A percentile compares a stretch with the other conserved stretches of the same genome.
phyloP scores from a whole-genome alignment of 2,329 filamentous ascomycete genomes.

The Phialophora chinensis region DNA sequence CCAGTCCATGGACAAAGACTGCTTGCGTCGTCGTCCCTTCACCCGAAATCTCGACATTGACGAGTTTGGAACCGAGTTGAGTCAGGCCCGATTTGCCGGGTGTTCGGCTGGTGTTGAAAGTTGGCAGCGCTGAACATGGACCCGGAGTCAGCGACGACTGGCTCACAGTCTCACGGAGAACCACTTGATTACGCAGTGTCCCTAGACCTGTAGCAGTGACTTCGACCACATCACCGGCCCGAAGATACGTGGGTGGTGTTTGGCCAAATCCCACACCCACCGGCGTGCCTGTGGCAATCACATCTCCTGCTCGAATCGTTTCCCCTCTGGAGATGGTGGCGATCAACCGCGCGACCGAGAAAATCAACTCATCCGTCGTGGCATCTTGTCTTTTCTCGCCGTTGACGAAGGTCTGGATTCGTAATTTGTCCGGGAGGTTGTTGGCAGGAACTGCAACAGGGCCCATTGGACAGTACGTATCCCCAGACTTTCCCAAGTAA shows the following conservation, averaged over 20 bases:
- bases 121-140: neutral
- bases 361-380: slow-evolving; percentile 57
- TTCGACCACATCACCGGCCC: slow-evolving; percentile 49
- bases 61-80: slow-evolving; percentile 42
- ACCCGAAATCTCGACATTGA: slow-evolving; percentile 49
- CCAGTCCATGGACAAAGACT: slow-evolving; percentile 64
- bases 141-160: neutral
- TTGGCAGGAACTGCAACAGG: slow-evolving; percentile 58
- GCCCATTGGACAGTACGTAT: slow-evolving; percentile 64
- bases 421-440: slow-evolving; percentile 50
- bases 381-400: slow-evolving; percentile 58
- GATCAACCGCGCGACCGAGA: slow-evolving; percentile 55
- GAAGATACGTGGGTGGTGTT: slow-evolving; percentile 47
- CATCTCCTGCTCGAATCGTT: slow-evolving; percentile 58
- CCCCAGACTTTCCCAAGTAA: slow-evolving; percentile 63
- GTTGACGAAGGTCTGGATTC: slow-evolving; percentile 56
- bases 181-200: slow-evolving; percentile 51
- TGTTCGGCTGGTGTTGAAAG: slow-evolving; percentile 44
- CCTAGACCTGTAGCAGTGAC: slow-evolving; percentile 47
- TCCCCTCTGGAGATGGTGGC: slow-evolving; percentile 55
- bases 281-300: slow-evolving; percentile 57
- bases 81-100: slow-evolving; percentile 40
- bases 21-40: slow-evolving; percentile 38
- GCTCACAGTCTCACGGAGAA: slow-evolving; percentile 22
- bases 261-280: slow-evolving; percentile 52